phyloP scores from a whole-genome alignment of 2,329 filamentous ascomycete genomes.

The Xylogone sp. region DNA sequence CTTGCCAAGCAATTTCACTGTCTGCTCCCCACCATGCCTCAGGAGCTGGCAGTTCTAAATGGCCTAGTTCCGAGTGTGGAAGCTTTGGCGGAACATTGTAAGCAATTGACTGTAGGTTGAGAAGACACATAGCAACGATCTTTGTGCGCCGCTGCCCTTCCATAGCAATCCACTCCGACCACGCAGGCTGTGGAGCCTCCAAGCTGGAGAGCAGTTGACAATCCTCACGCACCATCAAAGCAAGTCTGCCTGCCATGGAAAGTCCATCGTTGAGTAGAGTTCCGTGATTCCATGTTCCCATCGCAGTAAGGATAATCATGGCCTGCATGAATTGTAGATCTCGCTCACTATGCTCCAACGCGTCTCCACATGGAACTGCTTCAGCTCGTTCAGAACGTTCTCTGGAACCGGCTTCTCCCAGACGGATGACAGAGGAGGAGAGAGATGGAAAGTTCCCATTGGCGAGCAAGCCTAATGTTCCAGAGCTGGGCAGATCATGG shows the following conservation, averaged over 20 bases:
- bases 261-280: neutral
- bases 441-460: neutral
- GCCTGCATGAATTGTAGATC: neutral
- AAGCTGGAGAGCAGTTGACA: neutral
- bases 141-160: constrained; percentile 1
- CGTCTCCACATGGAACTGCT: neutral
- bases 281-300: neutral
- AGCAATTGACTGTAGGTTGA: constrained; percentile 1
- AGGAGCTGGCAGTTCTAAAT: neutral
- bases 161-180: constrained; percentile 1
- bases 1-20: neutral
- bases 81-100: constrained; percentile 1
- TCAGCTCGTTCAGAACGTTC: neutral
- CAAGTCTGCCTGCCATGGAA: constrained; percentile 2
- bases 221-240: constrained; percentile 1
- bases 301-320: neutral
- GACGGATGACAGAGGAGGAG: neutral
- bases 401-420: neutral
- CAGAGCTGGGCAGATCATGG: neutral
- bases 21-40: neutral
- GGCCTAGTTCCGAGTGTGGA: neutral
- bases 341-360: neutral
- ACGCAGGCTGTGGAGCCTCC: neutral
- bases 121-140: neutral
- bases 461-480: neutral